phyloP scores from a whole-genome alignment of 257 asterid genomes.

The Lycium ferocissimum region DNA sequence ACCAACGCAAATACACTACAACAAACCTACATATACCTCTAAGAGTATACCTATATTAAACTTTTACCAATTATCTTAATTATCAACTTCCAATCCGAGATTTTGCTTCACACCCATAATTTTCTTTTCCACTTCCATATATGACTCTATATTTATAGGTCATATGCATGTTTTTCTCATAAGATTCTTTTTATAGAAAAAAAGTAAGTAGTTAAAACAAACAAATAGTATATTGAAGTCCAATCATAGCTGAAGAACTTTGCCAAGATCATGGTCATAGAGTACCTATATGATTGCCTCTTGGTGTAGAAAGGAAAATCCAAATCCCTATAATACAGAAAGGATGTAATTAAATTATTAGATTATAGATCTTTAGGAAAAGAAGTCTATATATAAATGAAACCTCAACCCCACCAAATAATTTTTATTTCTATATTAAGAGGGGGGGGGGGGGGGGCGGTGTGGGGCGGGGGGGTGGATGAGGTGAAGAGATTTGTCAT shows the following conservation, averaged over 20 bases:
- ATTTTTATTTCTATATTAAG: too few relatives aligned
- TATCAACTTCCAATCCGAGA: background rate
- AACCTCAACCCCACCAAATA: background rate
- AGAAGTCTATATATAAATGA: background rate
- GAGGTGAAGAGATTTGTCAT: background rate
- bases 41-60: too few relatives aligned
- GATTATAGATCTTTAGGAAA: background rate
- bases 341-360: conserved; percentile 30
- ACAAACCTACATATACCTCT: too few relatives aligned
- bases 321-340: conserved; percentile 51
- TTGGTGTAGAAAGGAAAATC: conserved; percentile 40
- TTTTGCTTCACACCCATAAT: background rate
- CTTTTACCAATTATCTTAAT: too few relatives aligned
- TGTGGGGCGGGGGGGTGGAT: background rate
- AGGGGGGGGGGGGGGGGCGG: background rate
- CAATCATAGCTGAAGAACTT: conserved; percentile 13
- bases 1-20: too few relatives aligned
- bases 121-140: background rate
- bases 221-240: conserved; percentile 1
- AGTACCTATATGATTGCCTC: conserved; percentile 31
- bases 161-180: background rate
- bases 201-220: background rate
- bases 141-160: background rate
- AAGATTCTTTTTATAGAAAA: background rate
- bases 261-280: conserved; percentile 1